Conservation (phyloP, 116 monocot species). For the Papilionanthe hybrid region DNA sequence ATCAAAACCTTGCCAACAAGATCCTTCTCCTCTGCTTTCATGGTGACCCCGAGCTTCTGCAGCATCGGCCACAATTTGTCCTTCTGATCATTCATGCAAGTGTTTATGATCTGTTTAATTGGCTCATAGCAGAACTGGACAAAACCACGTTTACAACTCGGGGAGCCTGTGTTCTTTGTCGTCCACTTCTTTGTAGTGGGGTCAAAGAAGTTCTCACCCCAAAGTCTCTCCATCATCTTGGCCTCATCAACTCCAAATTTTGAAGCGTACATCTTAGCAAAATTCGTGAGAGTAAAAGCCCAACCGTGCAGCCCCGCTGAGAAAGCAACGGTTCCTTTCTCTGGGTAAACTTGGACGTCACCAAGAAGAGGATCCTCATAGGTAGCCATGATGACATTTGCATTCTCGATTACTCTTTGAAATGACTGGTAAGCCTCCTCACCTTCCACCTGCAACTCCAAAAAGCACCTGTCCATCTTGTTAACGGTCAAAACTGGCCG, state of each 20-base stretch:
- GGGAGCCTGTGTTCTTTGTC: constrained; percentile 13
- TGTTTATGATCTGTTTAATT: constrained; percentile 49
- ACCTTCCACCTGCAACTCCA: constrained; percentile 48
- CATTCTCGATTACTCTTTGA: constrained; percentile 38
- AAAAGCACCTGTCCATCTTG: constrained; percentile 48
- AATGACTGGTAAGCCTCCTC: constrained; percentile 50
- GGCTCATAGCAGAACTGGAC: constrained; percentile 48
- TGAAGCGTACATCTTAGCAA: constrained; percentile 14
- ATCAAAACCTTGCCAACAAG: constrained; percentile 28
- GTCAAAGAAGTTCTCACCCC: constrained; percentile 31
- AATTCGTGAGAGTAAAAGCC: constrained; percentile 23
- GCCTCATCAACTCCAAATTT: constrained; percentile 16
- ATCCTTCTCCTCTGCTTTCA: constrained; percentile 34
- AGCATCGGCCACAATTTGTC: constrained; percentile 22
- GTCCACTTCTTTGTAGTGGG: constrained; percentile 29
- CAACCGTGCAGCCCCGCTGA: constrained; percentile 29
- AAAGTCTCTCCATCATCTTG: constrained; percentile 15
- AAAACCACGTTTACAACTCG: constrained; percentile 11
- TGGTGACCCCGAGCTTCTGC: background rate
- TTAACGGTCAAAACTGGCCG: constrained; percentile 44
- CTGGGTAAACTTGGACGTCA: constrained; percentile 39
- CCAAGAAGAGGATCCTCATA: constrained; percentile 46
- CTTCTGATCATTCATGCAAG: constrained; percentile 55
- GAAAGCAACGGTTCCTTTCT: constrained; percentile 35
- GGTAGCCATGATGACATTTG: constrained; percentile 47